A percentile compares a stretch with the other conserved stretches of the same genome.
Evolutionary conservation across 768 basidiomycete species (phyloP).

Genomic region (Cantharellus anzutake): DNA sequence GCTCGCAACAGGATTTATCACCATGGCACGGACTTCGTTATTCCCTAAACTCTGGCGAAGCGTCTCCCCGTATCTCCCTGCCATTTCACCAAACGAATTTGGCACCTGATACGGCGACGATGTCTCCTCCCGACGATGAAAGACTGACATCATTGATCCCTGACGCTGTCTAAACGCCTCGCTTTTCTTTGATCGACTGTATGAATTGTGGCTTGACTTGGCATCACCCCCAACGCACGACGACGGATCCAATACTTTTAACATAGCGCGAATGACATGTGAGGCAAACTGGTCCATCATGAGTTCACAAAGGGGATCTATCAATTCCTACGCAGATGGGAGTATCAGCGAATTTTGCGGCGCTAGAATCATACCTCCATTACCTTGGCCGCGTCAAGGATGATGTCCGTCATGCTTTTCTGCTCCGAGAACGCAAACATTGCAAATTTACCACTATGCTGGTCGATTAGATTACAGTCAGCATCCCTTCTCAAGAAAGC

Average conservation of each 20-base stretch:
- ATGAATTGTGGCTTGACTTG: constrained; percentile 12
- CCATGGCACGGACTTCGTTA: constrained; percentile 63
- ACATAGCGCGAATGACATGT: constrained; percentile 67
- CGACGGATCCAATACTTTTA: constrained; percentile 53
- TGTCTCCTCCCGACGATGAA: constrained; percentile 25
- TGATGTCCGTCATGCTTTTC: constrained; percentile 18
- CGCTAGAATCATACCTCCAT: neutral
- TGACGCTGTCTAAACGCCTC: constrained; percentile 65
- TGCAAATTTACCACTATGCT: neutral
- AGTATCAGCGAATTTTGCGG: neutral
- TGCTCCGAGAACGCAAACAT: constrained; percentile 4
- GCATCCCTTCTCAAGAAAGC: no score
- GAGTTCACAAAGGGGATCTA: constrained; percentile 39
- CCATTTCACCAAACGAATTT: constrained; percentile 27
- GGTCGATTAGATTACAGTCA: neutral
- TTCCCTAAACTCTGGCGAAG: constrained; percentile 35
- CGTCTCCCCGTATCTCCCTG: constrained; percentile 27
- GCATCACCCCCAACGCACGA: no score
- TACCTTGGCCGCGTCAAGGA: constrained; percentile 11
- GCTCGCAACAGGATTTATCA: constrained; percentile 56
- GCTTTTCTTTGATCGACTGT: constrained; percentile 62
- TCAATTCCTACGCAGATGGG: constrained; percentile 36
- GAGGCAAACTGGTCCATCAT: constrained; percentile 80
- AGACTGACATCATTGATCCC: constrained; percentile 64
- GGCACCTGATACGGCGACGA: constrained; percentile 23